These are phyloP conservation scores for Aspergillus terreus DNA, from an alignment of 2,329 filamentous ascomycete genomes.

Conservation along the genomic window DNA sequence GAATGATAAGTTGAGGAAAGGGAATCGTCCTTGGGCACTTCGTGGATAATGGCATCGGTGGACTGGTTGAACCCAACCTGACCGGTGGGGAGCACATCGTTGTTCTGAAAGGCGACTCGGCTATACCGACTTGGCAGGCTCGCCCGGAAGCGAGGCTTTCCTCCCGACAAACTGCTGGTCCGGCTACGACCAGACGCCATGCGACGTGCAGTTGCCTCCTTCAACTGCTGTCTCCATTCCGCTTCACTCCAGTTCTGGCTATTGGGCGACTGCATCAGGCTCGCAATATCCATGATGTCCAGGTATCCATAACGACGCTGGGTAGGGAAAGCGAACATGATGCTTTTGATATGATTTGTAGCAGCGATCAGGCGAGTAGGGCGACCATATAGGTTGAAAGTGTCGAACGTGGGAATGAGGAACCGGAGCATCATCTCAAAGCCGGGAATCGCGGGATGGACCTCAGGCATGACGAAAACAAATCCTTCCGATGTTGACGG, in stretches of 20 bases:
- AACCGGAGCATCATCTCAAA: constrained; percentile 95
- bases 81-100: constrained; percentile 14
- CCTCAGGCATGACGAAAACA: constrained; percentile 96
- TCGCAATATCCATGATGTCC: constrained; percentile 79
- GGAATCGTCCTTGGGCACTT: constrained; percentile 20
- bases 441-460: constrained; percentile 83
- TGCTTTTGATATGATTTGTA: constrained; percentile 75
- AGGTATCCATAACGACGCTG: constrained; percentile 85
- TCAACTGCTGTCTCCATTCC: constrained; percentile 85
- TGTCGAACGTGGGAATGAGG: constrained; percentile 90
- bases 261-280: constrained; percentile 72
- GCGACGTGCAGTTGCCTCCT: constrained; percentile 70
- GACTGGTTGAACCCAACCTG: constrained; percentile 32
- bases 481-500: constrained; percentile 83
- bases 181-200: constrained; percentile 37
- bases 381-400: constrained; percentile 85
- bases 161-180: constrained; percentile 55
- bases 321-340: constrained; percentile 98
- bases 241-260: constrained; percentile 76
- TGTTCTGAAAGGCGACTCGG: constrained; percentile 28
- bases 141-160: constrained; percentile 41
- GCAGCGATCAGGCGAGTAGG: constrained; percentile 84
- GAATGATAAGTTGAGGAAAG: constrained; percentile 22
- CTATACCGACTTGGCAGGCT: constrained; percentile 34
- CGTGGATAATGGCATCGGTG: constrained; percentile 32